phyloP scores from a whole-genome alignment of 139 green algal species.

The Gonium pectorale region DNA sequence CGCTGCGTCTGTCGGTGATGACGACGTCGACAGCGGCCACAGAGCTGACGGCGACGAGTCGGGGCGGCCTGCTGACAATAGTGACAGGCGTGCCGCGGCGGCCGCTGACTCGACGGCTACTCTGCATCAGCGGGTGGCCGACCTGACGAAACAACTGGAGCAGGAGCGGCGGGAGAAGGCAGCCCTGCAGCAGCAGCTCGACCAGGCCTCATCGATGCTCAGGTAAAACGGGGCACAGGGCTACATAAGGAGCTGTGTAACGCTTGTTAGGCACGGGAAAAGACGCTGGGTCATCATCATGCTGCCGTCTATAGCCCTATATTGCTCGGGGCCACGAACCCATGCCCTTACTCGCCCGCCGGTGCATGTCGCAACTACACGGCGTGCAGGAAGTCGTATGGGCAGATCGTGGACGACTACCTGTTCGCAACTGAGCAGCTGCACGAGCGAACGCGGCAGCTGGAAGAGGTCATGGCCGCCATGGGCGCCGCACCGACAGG shows the following conservation, averaged over 20 bases:
- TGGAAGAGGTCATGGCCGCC: slow-evolving; percentile 9
- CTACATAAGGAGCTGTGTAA: too few relatives aligned
- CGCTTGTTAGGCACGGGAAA: too few relatives aligned
- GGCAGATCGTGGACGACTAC: slow-evolving; percentile 56
- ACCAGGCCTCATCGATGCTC: background rate
- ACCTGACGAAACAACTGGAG: background rate
- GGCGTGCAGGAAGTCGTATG: slow-evolving; percentile 57
- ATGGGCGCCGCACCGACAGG: background rate
- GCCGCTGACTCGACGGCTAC: background rate
- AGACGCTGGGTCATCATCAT: too few relatives aligned
- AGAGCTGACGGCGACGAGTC: too few relatives aligned
- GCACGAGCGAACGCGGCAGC: slow-evolving; percentile 39
- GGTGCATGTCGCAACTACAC: too few relatives aligned
- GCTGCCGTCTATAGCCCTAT: too few relatives aligned
- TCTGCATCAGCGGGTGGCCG: background rate
- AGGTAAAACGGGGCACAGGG: background rate
- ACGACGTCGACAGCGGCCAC: too few relatives aligned
- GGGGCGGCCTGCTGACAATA: background rate
- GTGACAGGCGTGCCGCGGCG: too few relatives aligned
- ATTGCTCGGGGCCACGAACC: too few relatives aligned
- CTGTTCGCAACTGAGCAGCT: slow-evolving; percentile 46
- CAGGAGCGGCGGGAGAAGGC: background rate
- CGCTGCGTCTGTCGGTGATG: too few relatives aligned
- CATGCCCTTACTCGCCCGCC: too few relatives aligned
- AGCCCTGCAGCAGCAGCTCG: slow-evolving; percentile 20